These are phyloP conservation scores for Nicotiana tabacum DNA, from an alignment of 257 asterid genomes.

Conservation along the genomic window DNA sequence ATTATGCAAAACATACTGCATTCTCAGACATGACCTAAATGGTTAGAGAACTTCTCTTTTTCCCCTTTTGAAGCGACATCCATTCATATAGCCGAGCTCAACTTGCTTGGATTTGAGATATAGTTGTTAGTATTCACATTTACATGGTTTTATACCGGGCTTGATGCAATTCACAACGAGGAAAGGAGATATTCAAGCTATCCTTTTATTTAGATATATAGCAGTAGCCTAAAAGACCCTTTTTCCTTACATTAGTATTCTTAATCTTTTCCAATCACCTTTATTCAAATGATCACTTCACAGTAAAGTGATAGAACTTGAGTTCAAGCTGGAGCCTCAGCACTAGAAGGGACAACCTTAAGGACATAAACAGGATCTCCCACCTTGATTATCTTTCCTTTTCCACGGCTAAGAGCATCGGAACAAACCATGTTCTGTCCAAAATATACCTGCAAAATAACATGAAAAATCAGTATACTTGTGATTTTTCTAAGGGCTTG, in stretches of 20 bases:
- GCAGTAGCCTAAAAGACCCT: background rate
- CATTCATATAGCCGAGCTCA: background rate
- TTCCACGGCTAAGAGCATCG: constrained; percentile 18
- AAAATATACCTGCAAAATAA: constrained; percentile 38
- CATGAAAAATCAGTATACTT: background rate
- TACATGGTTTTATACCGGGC: background rate
- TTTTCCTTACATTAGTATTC: background rate
- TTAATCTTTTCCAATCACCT: background rate
- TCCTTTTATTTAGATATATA: background rate
- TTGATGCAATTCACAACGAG: background rate
- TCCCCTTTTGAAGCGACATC: background rate
- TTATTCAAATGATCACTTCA: background rate
- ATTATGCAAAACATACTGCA: too few relatives aligned
- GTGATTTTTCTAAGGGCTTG: background rate
- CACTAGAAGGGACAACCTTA: constrained; percentile 26
- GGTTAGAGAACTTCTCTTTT: background rate
- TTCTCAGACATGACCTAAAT: background rate
- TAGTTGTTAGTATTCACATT: background rate
- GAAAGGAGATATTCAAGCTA: background rate
- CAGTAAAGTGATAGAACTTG: background rate
- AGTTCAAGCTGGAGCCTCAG: constrained; percentile 27
- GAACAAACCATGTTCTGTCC: constrained; percentile 51
- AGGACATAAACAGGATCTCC: constrained; percentile 36
- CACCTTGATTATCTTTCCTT: constrained; percentile 25
- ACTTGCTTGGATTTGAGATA: background rate